Evolutionary conservation across 768 basidiomycete genomes (phyloP), one percentile per base, ranked within the genome.

Genomic region (Tylopilus felleus): DNA sequence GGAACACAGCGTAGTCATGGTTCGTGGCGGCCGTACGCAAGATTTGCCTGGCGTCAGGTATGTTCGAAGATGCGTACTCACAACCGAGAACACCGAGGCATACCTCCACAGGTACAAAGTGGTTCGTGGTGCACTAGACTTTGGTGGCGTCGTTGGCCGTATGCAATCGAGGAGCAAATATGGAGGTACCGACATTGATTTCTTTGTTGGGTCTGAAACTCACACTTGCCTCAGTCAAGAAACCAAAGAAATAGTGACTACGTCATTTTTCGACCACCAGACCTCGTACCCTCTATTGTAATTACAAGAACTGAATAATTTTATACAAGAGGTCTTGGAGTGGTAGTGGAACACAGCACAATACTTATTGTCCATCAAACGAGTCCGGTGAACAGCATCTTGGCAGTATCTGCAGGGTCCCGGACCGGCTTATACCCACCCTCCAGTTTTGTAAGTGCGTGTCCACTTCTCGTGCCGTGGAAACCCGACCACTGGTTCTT

Each of bases 41-140:
- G 97, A 99, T 85, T 78, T 98, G 70, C 96, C 96, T 35, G 95
- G 97, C 81, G 91, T 98, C 27, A 85, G 90, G 97, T 97, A 61
- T 48, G 83, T 71, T 22, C 19, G 13, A n/a, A n/a, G 19, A 27
- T 41, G n/a, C 39, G 12, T 51, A 35, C 25, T n/a, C 40, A 4
- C 14, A 40, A 48, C 27, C 14, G 45, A 27, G 35, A 53, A 29
- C 19, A 39, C 23, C 50, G 25, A 56, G 40, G 33, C 38, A 45
- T 58, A 25, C 35, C 7, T 25, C 19, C 47, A 12, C 62, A 98
- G 96, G 67, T 98, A 98, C 75, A 98, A 98, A 71, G 73, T 98
- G 52, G 88, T 98, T 8, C 83, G 97, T 64, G 97, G 97, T 33
- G 88, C 93, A 31, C 71, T 94, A 38, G 96, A 99, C 75, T 85